phyloP scores from a whole-genome alignment of 1,139 yeast species.

The Yarrowia galli region DNA sequence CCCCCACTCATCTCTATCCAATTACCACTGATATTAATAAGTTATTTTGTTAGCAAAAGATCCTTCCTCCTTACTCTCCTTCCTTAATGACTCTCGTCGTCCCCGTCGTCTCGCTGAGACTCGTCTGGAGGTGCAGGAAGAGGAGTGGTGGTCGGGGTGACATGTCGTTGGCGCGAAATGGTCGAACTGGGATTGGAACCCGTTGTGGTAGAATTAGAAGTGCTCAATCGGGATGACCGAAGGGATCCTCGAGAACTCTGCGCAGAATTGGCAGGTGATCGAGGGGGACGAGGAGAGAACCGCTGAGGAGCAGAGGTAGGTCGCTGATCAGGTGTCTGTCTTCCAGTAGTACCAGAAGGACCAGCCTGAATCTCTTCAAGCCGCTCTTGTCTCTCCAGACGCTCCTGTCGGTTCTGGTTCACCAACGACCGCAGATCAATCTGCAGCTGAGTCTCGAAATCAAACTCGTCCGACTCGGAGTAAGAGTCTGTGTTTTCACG shows the following conservation, averaged over 20 bases:
- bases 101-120: slow-evolving; percentile 10
- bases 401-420: background rate
- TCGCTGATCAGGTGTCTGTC: slow-evolving; percentile 2
- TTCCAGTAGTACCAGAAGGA: background rate
- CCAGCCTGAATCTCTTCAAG: slow-evolving; percentile 3
- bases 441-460: slow-evolving; percentile 14
- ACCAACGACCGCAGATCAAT: slow-evolving; percentile 5
- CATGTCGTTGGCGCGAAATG: slow-evolving; percentile 10
- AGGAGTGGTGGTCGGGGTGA: slow-evolving; percentile 21
- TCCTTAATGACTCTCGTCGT: background rate
- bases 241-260: slow-evolving; percentile 11
- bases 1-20: too few species aligned
- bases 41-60: slow-evolving; percentile 25
- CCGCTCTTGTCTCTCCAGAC: background rate
- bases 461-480: slow-evolving; percentile 28
- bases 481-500: slow-evolving; percentile 3
- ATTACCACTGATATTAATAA: slow-evolving; percentile 18
- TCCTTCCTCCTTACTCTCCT: background rate
- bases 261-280: background rate
- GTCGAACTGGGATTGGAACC: slow-evolving; percentile 14
- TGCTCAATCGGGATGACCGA: background rate
- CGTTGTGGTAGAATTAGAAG: background rate
- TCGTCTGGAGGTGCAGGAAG: slow-evolving; percentile 17
- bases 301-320: slow-evolving; percentile 16
- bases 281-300: slow-evolving; percentile 18